Evolutionary conservation across 768 basidiomycete species (phyloP).

Genomic region (Suillus decipiens): DNA sequence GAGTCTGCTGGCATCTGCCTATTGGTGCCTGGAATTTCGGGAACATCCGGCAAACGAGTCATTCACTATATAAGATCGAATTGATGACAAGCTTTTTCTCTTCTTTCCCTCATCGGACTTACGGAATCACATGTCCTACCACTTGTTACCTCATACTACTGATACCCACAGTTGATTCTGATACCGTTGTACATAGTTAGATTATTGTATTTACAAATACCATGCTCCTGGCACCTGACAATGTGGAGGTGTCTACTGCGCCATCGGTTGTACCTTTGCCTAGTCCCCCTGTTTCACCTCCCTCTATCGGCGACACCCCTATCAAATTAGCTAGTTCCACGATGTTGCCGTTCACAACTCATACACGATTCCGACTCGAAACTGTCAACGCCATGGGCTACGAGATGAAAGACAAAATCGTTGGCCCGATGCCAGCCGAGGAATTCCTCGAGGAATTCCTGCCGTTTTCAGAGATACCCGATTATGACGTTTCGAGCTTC

Average conservation of each 20-base stretch:
- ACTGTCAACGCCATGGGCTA: slow-evolving; percentile 6
- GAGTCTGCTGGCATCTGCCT: not conserved
- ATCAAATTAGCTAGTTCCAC: not conserved
- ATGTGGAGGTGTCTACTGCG: no score
- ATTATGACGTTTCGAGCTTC: not conserved
- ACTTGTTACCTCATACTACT: not conserved
- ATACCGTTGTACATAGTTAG: not conserved
- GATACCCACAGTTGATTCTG: not conserved
- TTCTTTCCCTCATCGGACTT: not conserved
- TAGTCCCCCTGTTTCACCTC: no score
- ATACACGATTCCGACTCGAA: not conserved
- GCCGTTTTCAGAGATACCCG: not conserved
- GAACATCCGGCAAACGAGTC: not conserved
- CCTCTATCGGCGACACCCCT: not conserved
- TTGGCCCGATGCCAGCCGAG: slow-evolving; percentile 11
- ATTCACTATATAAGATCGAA: not conserved
- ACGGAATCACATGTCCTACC: no score
- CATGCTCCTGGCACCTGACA: no score
- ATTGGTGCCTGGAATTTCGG: not conserved
- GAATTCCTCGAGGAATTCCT: slow-evolving; percentile 12
- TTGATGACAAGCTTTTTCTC: not conserved
- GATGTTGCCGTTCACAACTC: slow-evolving; percentile 6
- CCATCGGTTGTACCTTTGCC: no score
- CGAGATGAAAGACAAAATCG: not conserved
- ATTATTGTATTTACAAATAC: not conserved